Base-by-base conservation (phyloP, 108 stramenopile genomes). In the Fistulifera pelliculosa region DNA sequence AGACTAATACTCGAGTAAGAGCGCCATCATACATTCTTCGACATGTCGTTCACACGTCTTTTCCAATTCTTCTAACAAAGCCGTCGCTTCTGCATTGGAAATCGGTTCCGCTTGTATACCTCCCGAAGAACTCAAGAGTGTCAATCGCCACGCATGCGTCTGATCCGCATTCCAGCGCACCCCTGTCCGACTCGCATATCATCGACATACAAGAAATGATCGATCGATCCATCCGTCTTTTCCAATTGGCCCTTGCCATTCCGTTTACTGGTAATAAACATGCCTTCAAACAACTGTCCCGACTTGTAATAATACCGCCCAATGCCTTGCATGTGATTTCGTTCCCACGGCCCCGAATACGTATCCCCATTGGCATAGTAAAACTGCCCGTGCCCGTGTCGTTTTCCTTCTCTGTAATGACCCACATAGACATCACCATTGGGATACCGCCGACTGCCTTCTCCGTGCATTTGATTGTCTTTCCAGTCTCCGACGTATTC, bases 141-240 rank as follows among this genome's bases (percentile, higher is more conserved):
- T 16, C 15, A 57, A 44, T 43, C 24, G 28, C 83, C 79, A 85
- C 5, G 79, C 76, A 49, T 79, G 78, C 26, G 72, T 73, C n/a
- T 77, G 74, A 47, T 76, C 64, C 12, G 68, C 60, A 25, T 65
- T 69, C 79, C 79, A 85, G n/a, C 79, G 71, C 3, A 85, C 79
- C 5, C 79, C 6, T 35, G 8, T 35, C 31, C 31, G 1, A 60
- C 73, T 19, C 79, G 67, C 4, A 45, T 15, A 58, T 79, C 74
- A 45, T 71, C 54, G 38, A 61, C 66, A 28, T 77, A 85, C 40
- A 71, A 49, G 49, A 71, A 71, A 27, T 78, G 66, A 51, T 85
- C 83, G 4, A 85, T 49, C 25, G 61, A 48, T 11, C 77, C 79
- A 50, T 75, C 76, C 10, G 64, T 65, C 1, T 58, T 56, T 57